These are phyloP conservation scores for Xylaria nigripes DNA, from an alignment of 495 filamentous ascomycete species.

Conservation along the genomic window DNA sequence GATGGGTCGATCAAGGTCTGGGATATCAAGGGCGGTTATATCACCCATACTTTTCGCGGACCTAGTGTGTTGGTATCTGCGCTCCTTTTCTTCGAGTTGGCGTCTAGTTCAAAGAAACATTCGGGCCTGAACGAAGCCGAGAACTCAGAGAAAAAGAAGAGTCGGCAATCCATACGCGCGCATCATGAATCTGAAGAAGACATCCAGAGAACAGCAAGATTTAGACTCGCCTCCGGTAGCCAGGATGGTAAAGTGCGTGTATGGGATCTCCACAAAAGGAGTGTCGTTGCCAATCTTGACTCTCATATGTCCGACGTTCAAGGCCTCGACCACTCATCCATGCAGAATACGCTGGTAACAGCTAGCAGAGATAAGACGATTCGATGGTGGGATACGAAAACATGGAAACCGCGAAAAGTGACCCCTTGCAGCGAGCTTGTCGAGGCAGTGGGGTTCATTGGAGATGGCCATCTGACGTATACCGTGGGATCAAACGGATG, in stretches of 20 bases:
- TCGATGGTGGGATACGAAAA: conserved; percentile 78
- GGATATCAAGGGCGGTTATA: conserved; percentile 86
- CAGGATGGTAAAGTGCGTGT: conserved; percentile 89
- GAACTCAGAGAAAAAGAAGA: conserved; percentile 26
- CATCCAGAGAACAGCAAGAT: conserved; percentile 40
- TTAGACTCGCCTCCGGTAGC: conserved; percentile 79
- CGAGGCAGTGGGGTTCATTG: conserved; percentile 74
- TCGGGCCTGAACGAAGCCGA: conserved; percentile 20
- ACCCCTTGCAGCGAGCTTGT: conserved; percentile 79
- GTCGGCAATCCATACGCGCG: conserved; percentile 36
- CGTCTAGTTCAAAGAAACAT: conserved; percentile 30
- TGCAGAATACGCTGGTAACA: conserved; percentile 70
- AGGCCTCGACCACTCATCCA: conserved; percentile 65
- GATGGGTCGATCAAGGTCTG: conserved; percentile 93
- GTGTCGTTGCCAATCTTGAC: conserved; percentile 67
- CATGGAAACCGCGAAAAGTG: conserved; percentile 75
- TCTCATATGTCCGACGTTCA: conserved; percentile 91
- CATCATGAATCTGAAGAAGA: conserved; percentile 35
- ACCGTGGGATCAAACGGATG: conserved; percentile 81
- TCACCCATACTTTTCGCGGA: conserved; percentile 91
- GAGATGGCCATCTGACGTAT: conserved; percentile 58
- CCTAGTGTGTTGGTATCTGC: conserved; percentile 86
- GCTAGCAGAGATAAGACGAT: conserved; percentile 91
- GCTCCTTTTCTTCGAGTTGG: conserved; percentile 79
- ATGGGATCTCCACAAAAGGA: conserved; percentile 83